A percentile compares a stretch with the other conserved stretches of the same genome.
Evolutionary conservation across 208 protist species (phyloP).

Genomic region (Trypanosoma melophagium): DNA sequence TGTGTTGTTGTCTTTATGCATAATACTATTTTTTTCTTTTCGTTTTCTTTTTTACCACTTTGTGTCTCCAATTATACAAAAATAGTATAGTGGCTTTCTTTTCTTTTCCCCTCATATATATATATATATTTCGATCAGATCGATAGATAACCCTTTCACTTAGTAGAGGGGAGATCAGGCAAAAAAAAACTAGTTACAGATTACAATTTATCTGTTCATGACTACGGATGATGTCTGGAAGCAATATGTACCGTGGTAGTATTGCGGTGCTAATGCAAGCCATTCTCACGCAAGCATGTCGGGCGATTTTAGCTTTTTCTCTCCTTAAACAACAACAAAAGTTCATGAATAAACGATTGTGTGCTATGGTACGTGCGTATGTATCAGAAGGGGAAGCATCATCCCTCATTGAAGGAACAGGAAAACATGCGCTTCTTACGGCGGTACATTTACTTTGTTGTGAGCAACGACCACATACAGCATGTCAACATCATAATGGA

Average conservation of each 20-base stretch:
- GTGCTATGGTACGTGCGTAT: constrained; percentile 19
- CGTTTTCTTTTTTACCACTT: no score
- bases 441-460: constrained; percentile 39
- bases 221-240: constrained; percentile 11
- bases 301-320: constrained; percentile 33
- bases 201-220: constrained; percentile 9
- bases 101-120: background rate
- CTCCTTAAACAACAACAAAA: background rate
- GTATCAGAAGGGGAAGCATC: constrained; percentile 9
- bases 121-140: no score
- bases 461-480: constrained; percentile 12
- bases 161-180: no score
- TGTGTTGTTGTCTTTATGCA: no score
- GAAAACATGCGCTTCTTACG: constrained; percentile 28
- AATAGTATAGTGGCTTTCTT: background rate
- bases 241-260: constrained; percentile 35
- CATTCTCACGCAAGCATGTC: constrained; percentile 41
- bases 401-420: constrained; percentile 21
- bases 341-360: background rate
- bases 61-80: no score
- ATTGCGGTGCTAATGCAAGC: constrained; percentile 46
- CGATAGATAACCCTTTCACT: no score
- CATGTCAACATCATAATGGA: constrained; percentile 32
- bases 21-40: no score
- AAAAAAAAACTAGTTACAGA: no score